Evolutionary conservation across 495 filamentous ascomycete genomes (phyloP).

Genomic region (Amniculicola lignicola): DNA sequence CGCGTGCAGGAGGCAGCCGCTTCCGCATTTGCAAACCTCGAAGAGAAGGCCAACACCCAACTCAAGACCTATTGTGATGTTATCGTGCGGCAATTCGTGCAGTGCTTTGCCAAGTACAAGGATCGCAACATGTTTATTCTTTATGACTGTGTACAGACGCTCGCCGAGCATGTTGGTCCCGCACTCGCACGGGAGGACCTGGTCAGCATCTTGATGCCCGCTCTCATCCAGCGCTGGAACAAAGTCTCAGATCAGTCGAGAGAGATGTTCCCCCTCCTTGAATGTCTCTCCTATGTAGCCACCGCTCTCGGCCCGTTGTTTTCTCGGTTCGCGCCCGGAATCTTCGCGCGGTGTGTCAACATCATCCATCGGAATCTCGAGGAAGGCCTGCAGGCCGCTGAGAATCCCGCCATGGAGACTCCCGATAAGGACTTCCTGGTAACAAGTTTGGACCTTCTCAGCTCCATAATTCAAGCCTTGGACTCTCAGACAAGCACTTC

Average conservation of each 20-base stretch:
- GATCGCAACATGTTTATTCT: slow-evolving; percentile 98
- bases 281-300: slow-evolving; percentile 92
- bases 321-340: slow-evolving; percentile 73
- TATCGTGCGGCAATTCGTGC: slow-evolving; percentile 88
- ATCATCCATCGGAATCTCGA: slow-evolving; percentile 91
- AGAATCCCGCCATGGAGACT: slow-evolving; percentile 63
- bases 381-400: slow-evolving; percentile 61
- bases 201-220: slow-evolving; percentile 86
- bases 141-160: slow-evolving; percentile 96
- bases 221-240: slow-evolving; percentile 85
- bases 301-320: slow-evolving; percentile 82
- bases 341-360: slow-evolving; percentile 80
- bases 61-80: slow-evolving; percentile 81
- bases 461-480: slow-evolving; percentile 89
- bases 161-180: slow-evolving; percentile 86
- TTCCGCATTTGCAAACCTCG: slow-evolving; percentile 92
- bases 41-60: slow-evolving; percentile 82
- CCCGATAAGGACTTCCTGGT: slow-evolving; percentile 98
- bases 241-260: slow-evolving; percentile 83
- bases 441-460: slow-evolving; percentile 91
- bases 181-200: slow-evolving; percentile 73
- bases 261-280: slow-evolving; percentile 89
- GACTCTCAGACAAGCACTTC: slow-evolving; percentile 68
- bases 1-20: slow-evolving; percentile 95
- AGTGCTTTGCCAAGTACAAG: slow-evolving; percentile 92